phyloP scores from a whole-genome alignment of 768 basidiomycete genomes.

The Suillus subluteus region DNA sequence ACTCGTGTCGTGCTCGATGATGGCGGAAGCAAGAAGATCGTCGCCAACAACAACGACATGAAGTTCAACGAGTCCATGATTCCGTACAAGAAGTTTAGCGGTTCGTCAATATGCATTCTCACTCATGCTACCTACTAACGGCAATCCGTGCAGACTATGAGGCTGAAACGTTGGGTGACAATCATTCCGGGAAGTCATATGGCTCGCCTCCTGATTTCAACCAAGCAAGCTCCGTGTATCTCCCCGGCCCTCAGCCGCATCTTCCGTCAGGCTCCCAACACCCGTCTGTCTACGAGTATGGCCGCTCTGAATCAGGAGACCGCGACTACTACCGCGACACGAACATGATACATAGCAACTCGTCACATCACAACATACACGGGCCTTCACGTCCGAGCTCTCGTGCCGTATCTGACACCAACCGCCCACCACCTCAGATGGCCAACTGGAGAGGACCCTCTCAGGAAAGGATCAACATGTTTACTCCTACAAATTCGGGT shows the following conservation, averaged over 20 bases:
- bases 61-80: conserved; percentile 79
- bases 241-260: conserved; percentile 42
- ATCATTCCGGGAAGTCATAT: conserved; percentile 50
- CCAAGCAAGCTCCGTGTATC: conserved; percentile 22
- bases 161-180: conserved; percentile 58
- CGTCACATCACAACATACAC: conserved; percentile 37
- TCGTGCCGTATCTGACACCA: conserved; percentile 33
- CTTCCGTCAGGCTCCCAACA: conserved; percentile 41
- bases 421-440: conserved; percentile 25
- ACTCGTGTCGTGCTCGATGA: conserved; percentile 70
- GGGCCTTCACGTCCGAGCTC: conserved; percentile 35
- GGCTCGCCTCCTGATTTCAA: conserved; percentile 37
- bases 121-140: conserved; percentile 18
- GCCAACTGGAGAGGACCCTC: conserved; percentile 31
- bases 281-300: conserved; percentile 44
- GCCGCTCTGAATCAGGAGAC: conserved; percentile 51
- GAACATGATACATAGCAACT: conserved; percentile 42
- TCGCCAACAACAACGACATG: conserved; percentile 58
- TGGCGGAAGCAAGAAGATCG: conserved; percentile 65
- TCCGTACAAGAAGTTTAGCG: conserved; percentile 72
- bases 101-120: conserved; percentile 39
- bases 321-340: conserved; percentile 56
- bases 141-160: conserved; percentile 56
- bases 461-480: conserved; percentile 43
- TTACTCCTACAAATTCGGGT: conserved; percentile 40